These are phyloP conservation scores for Hemileccinum impolitum DNA, from an alignment of 768 basidiomycete species.

Conservation along the genomic window DNA sequence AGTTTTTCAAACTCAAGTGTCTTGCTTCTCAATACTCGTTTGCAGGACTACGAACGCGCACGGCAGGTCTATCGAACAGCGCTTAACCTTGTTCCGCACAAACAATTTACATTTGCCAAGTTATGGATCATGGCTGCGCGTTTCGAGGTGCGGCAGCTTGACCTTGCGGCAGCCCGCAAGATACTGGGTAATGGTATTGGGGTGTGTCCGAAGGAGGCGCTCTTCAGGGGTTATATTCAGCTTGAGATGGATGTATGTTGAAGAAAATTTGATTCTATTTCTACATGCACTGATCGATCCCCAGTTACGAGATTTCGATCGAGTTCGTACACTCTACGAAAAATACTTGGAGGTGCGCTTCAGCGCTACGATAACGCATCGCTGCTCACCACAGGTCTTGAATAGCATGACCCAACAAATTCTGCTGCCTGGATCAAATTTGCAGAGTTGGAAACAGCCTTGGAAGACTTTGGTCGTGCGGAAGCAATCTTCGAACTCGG, in stretches of 20 bases:
- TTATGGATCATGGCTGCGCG: conserved; percentile 91
- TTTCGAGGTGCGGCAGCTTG: conserved; percentile 84
- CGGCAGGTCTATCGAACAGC: conserved; percentile 93
- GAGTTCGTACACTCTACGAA: conserved; percentile 86
- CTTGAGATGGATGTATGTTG: conserved; percentile 78
- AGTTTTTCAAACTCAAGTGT: background rate
- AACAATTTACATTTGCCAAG: conserved; percentile 96
- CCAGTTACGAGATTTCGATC: conserved; percentile 91
- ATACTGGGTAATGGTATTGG: conserved; percentile 89
- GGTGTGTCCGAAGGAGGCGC: conserved; percentile 91
- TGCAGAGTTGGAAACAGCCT: conserved; percentile 84
- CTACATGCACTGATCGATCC: conserved; percentile 6
- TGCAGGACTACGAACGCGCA: conserved; percentile 77
- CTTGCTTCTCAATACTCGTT: conserved; percentile 1
- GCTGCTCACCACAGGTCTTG: background rate
- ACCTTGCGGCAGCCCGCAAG: conserved; percentile 82
- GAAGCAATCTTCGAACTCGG: conserved; percentile 95
- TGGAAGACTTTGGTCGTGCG: conserved; percentile 84
- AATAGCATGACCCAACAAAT: conserved; percentile 82
- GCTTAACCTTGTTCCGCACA: conserved; percentile 87
- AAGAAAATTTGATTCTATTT: background rate
- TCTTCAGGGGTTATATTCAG: conserved; percentile 96
- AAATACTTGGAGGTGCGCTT: conserved; percentile 83
- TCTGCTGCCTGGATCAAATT: conserved; percentile 95
- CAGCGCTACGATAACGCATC: background rate